These are phyloP conservation scores for Mycena floridula DNA, from an alignment of 768 basidiomycete genomes.

Conservation along the genomic window DNA sequence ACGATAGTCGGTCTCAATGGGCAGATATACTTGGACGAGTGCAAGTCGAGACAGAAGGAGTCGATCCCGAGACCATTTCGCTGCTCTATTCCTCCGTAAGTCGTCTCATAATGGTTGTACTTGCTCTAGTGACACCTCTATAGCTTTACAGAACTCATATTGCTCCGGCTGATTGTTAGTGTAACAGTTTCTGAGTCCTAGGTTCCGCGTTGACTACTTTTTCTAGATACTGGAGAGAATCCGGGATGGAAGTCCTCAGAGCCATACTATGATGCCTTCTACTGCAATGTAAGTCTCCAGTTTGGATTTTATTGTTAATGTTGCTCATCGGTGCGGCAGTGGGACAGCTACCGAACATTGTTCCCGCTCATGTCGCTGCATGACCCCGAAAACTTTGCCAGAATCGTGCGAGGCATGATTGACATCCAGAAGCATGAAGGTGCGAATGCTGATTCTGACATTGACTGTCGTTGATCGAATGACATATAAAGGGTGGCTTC, in stretches of 20 bases:
- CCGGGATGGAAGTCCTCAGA: conserved; percentile 58
- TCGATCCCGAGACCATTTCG: conserved; percentile 40
- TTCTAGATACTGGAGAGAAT: conserved; percentile 55
- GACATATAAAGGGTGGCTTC: conserved; percentile 47
- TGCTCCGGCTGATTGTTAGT: conserved; percentile 57
- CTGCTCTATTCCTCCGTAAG: conserved; percentile 56
- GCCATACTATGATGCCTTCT: conserved; percentile 63
- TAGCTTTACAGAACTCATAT: conserved; percentile 59
- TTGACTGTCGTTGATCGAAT: background rate
- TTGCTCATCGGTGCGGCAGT: conserved; percentile 25
- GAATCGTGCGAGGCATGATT: conserved; percentile 59
- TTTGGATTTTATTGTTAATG: background rate
- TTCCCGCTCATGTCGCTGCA: conserved; percentile 61
- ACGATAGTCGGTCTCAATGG: conserved; percentile 42
- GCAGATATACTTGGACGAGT: conserved; percentile 51
- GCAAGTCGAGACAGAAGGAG: conserved; percentile 43
- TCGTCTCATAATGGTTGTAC: background rate
- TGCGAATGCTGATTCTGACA: conserved; percentile 7
- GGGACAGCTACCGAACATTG: conserved; percentile 62
- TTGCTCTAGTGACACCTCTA: background rate
- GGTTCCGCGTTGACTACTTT: background rate
- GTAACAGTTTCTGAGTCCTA: background rate
- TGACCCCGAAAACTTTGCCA: conserved; percentile 51
- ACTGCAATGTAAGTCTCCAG: conserved; percentile 49
- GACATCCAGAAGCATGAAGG: conserved; percentile 65